These are phyloP conservation scores for Teunomyces funiuensis DNA, from an alignment of 805 yeast species.

Conservation along the genomic window DNA sequence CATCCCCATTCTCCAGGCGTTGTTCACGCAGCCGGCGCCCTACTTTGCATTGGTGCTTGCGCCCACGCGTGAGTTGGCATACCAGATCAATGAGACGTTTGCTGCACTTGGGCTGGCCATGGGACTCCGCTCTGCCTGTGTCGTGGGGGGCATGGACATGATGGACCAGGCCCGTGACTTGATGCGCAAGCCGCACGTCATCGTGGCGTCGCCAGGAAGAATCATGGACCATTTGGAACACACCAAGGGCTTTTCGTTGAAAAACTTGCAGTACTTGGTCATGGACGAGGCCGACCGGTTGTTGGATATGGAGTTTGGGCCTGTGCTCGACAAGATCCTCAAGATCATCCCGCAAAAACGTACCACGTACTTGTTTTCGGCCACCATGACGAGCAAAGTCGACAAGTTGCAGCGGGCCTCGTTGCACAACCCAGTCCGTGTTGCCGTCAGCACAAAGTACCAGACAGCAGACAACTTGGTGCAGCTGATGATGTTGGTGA, in stretches of 20 bases:
- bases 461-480: conserved; percentile 92
- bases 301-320: conserved; percentile 95
- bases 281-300: conserved; percentile 98
- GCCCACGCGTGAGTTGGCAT: conserved; percentile 83
- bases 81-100: conserved; percentile 89
- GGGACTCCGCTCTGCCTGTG: conserved; percentile 88
- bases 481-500: conserved; percentile 85
- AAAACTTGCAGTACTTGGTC: conserved; percentile 76
- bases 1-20: conserved; percentile 84
- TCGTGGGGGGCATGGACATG: conserved; percentile 98
- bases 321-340: conserved; percentile 83
- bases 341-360: conserved; percentile 81
- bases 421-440: conserved; percentile 80
- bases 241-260: conserved; percentile 84
- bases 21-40: conserved; percentile 87
- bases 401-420: conserved; percentile 95
- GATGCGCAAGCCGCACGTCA: conserved; percentile 89
- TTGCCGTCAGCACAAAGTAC: conserved; percentile 84
- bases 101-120: conserved; percentile 88
- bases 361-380: conserved; percentile 85
- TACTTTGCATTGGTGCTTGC: conserved; percentile 86
- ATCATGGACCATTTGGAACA: conserved; percentile 90
- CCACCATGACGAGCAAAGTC: conserved; percentile 95
- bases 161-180: conserved; percentile 96
- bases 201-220: conserved; percentile 95